Evolutionary conservation across 331 rosid species (phyloP).

Genomic region (Spiraea crenata): DNA sequence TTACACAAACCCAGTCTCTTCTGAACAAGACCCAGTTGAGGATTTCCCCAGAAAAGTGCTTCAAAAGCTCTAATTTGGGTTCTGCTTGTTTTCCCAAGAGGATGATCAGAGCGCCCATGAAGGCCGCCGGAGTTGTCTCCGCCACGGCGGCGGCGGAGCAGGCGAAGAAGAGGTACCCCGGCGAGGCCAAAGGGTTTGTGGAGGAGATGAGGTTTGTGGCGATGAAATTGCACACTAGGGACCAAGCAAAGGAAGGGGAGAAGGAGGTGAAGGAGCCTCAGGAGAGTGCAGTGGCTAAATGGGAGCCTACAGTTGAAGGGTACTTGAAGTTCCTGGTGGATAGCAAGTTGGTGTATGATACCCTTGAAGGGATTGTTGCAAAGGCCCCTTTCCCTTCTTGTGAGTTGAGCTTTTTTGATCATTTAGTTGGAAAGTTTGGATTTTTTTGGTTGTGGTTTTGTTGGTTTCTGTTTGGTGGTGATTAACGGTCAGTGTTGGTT

Average conservation of each 20-base stretch:
- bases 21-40: slow-evolving; percentile 31
- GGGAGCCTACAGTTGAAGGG: slow-evolving; percentile 81
- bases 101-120: slow-evolving; percentile 29
- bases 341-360: slow-evolving; percentile 82
- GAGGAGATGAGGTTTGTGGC: slow-evolving; percentile 99
- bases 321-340: slow-evolving; percentile 83
- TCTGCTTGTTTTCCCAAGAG: slow-evolving; percentile 30
- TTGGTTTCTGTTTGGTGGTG: background rate
- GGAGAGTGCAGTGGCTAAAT: slow-evolving; percentile 61
- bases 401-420: slow-evolving; percentile 31
- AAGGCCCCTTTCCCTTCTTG: slow-evolving; percentile 66
- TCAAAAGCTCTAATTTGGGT: slow-evolving; percentile 7
- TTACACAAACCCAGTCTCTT: slow-evolving; percentile 53
- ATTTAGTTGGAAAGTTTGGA: background rate
- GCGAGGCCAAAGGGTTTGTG: slow-evolving; percentile 89
- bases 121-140: slow-evolving; percentile 38
- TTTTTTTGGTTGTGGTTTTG: background rate
- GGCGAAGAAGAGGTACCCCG: slow-evolving; percentile 72
- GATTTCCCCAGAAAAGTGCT: background rate
- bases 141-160: slow-evolving; percentile 82
- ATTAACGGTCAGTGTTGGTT: background rate
- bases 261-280: slow-evolving; percentile 70
- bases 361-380: slow-evolving; percentile 64
- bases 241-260: slow-evolving; percentile 94
- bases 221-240: slow-evolving; percentile 85